Percentiles rank a stretch among this genome's conserved stretches.
Conservation (phyloP, 495 filamentous ascomycete species). For the Articulospora tetracladia region DNA sequence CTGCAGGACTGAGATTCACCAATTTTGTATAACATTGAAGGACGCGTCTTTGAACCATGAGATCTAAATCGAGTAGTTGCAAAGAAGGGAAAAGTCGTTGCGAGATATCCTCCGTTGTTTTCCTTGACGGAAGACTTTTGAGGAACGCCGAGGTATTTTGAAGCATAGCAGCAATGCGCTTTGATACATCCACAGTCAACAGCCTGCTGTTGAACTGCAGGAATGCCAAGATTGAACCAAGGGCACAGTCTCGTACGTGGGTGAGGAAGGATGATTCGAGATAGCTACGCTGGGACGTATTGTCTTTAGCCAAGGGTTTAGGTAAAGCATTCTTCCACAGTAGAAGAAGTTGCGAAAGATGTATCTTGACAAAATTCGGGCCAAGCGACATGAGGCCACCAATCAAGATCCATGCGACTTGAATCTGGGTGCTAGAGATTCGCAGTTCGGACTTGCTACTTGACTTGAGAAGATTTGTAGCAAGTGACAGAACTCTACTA, state of each 20-base stretch:
- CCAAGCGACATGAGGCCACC: constrained; percentile 95
- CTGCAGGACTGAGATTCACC: constrained; percentile 76
- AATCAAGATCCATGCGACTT: constrained; percentile 96
- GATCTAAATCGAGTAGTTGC: constrained; percentile 85
- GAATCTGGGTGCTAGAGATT: constrained; percentile 89
- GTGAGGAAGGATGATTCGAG: constrained; percentile 90
- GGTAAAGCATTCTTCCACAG: constrained; percentile 97
- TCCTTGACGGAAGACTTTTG: constrained; percentile 75
- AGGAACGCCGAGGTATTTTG: constrained; percentile 91
- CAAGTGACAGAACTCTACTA: constrained; percentile 83
- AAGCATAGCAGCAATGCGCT: constrained; percentile 87
- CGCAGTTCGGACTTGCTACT: constrained; percentile 89
- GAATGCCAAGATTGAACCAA: constrained; percentile 88
- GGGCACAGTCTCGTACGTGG: constrained; percentile 92
- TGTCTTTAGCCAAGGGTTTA: constrained; percentile 88
- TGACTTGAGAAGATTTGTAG: constrained; percentile 87
- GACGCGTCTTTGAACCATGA: constrained; percentile 90
- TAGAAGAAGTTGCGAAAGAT: constrained; percentile 90
- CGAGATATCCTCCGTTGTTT: constrained; percentile 81
- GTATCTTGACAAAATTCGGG: constrained; percentile 98
- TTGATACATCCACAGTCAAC: constrained; percentile 91
- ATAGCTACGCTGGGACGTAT: constrained; percentile 71
- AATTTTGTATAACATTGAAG: constrained; percentile 92
- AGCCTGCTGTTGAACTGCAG: constrained; percentile 91
- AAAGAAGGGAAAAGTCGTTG: constrained; percentile 82